Conservation (phyloP, 192 early-diverging fungal species). For the Phycomyces blakesleeanus region DNA sequence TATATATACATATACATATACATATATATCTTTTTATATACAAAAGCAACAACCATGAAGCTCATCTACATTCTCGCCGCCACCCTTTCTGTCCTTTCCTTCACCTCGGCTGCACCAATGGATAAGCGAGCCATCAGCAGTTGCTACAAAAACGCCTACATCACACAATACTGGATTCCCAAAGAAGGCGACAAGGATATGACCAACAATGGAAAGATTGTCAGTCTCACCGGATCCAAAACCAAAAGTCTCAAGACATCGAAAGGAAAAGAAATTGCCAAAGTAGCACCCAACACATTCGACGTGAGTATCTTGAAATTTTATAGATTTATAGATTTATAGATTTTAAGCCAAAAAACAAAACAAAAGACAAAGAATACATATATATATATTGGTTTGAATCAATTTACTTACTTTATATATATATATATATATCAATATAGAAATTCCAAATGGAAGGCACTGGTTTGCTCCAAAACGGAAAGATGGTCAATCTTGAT, state of each 20-base stretch:
- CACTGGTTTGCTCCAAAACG: conserved; percentile 31
- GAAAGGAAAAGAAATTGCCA: conserved; percentile 26
- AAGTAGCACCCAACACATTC: conserved; percentile 27
- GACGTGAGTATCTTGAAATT: conserved; percentile 1
- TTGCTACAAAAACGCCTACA: conserved; percentile 26
- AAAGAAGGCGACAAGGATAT: conserved; percentile 36
- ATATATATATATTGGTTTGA: too few species aligned
- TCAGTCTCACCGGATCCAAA: conserved; percentile 16
- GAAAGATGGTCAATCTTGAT: conserved; percentile 30
- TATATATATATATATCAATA: conserved; percentile 5
- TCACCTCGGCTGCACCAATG: conserved; percentile 12
- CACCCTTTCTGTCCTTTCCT: neutral
- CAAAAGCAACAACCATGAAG: conserved; percentile 8
- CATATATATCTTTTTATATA: neutral
- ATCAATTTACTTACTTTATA: too few species aligned
- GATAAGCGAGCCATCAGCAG: neutral
- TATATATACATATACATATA: neutral
- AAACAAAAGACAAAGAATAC: too few species aligned
- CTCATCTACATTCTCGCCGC: neutral
- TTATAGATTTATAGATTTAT: too few species aligned
- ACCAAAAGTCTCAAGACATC: conserved; percentile 12
- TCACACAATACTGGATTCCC: conserved; percentile 38
- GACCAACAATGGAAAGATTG: conserved; percentile 31
- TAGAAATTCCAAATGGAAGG: conserved; percentile 42
- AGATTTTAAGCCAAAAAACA: too few species aligned